These are phyloP conservation scores for Tuber magnatum DNA, from an alignment of 495 filamentous ascomycete genomes.

Conservation along the genomic window DNA sequence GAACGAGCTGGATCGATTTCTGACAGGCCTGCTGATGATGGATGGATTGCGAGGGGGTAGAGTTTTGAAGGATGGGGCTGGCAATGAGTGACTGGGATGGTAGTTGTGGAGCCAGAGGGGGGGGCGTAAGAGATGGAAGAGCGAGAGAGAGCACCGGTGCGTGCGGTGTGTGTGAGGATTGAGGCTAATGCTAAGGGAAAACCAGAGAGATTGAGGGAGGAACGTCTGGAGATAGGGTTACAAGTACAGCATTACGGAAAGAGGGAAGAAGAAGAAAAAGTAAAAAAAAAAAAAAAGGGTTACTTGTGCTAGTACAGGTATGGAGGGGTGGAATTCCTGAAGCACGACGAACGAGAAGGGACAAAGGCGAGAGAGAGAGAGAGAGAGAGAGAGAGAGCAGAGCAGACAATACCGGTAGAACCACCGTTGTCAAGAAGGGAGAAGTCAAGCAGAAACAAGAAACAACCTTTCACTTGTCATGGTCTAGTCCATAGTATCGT, in stretches of 20 bases:
- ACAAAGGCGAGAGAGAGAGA: slow-evolving; percentile 12
- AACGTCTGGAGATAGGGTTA: slow-evolving; percentile 7
- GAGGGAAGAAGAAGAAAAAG: not conserved
- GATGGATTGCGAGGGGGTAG: slow-evolving; percentile 12
- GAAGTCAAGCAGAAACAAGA: not conserved
- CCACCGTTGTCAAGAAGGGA: not conserved
- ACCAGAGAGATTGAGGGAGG: slow-evolving; percentile 10
- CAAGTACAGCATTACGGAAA: not conserved
- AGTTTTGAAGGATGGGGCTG: slow-evolving; percentile 16
- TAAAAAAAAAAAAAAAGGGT: not conserved
- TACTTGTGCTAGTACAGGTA: not conserved
- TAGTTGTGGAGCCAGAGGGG: slow-evolving; percentile 6
- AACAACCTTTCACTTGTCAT: not conserved
- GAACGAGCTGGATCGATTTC: slow-evolving; percentile 9
- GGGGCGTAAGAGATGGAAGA: not conserved
- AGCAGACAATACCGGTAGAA: not conserved
- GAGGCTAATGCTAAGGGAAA: slow-evolving; percentile 19
- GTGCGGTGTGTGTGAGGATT: slow-evolving; percentile 10
- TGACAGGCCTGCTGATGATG: slow-evolving; percentile 26
- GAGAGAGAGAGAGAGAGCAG: not conserved
- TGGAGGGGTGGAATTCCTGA: not conserved
- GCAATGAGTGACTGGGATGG: slow-evolving; percentile 25
- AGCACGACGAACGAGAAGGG: not conserved
- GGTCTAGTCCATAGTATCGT: not conserved
- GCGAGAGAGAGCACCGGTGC: not conserved